Conservation (phyloP, 2,329 filamentous ascomycete genomes). For the Exophiala sideris region DNA sequence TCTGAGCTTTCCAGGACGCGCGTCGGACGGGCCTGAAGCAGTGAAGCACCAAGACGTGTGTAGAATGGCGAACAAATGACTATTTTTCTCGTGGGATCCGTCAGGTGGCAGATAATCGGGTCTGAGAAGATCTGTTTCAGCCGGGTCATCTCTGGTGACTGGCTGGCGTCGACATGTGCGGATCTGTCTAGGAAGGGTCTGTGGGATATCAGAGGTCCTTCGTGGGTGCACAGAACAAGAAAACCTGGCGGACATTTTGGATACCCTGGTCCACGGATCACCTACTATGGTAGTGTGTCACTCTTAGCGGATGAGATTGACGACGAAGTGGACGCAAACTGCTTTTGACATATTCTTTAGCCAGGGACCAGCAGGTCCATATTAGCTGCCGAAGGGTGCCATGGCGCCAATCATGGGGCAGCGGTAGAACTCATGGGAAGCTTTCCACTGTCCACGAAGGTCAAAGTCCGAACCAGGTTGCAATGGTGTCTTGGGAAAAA, state of each 20-base stretch:
- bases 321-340: neutral
- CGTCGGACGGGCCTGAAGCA: neutral
- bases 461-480: no score
- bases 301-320: neutral
- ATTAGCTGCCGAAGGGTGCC: neutral
- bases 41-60: neutral
- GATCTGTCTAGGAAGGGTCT: constrained; percentile 7
- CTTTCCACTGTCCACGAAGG: neutral
- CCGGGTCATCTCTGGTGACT: neutral
- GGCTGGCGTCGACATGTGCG: constrained; percentile 12
- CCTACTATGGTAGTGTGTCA: neutral
- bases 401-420: neutral
- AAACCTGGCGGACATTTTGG: neutral
- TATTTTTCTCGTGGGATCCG: neutral
- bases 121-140: constrained; percentile 6
- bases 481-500: no score
- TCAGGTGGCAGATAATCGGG: neutral
- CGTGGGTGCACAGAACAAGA: neutral
- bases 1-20: neutral
- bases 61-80: neutral
- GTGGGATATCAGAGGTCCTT: neutral
- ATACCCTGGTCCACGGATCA: neutral
- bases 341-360: neutral
- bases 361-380: neutral
- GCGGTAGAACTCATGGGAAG: neutral